Evolutionary conservation across 352 stramenopile species (phyloP).

Genomic region (Globisporangium alternatum): DNA sequence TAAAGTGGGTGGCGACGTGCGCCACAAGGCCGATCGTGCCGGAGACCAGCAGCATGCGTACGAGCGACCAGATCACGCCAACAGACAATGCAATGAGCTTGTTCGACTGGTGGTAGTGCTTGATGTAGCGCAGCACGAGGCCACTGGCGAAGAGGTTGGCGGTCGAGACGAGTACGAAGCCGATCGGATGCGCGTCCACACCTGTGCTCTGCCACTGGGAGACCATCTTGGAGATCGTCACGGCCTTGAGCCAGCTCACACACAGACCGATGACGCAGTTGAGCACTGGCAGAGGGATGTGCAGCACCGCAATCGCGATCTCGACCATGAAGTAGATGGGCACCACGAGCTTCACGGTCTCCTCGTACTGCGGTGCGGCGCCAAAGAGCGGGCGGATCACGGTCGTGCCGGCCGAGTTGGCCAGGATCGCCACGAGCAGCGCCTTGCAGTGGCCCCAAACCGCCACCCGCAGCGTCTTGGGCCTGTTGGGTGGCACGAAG

Average conservation of each 20-base stretch:
- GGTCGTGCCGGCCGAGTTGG: conserved; percentile 63
- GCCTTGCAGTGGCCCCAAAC: conserved; percentile 34
- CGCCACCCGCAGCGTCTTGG: conserved; percentile 34
- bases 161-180: conserved; percentile 60
- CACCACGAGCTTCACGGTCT: conserved; percentile 56
- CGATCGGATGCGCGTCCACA: conserved; percentile 42
- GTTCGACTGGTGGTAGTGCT: conserved; percentile 39
- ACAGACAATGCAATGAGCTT: conserved; percentile 37
- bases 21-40: conserved; percentile 48
- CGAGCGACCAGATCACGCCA: conserved; percentile 34
- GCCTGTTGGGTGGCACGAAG: conserved; percentile 29
- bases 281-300: conserved; percentile 40
- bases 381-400: conserved; percentile 63
- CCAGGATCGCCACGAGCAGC: conserved; percentile 47
- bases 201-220: conserved; percentile 47
- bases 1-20: conserved; percentile 59
- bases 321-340: conserved; percentile 55
- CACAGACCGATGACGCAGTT: conserved; percentile 49
- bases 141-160: conserved; percentile 74
- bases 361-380: conserved; percentile 49
- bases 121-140: conserved; percentile 50
- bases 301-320: conserved; percentile 33
- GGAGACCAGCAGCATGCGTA: conserved; percentile 42
- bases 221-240: conserved; percentile 66
- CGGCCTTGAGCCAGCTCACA: conserved; percentile 73